These are phyloP conservation scores for Tetradesmus lagerheimii DNA, from an alignment of 139 green algal genomes.

Conservation along the genomic window DNA sequence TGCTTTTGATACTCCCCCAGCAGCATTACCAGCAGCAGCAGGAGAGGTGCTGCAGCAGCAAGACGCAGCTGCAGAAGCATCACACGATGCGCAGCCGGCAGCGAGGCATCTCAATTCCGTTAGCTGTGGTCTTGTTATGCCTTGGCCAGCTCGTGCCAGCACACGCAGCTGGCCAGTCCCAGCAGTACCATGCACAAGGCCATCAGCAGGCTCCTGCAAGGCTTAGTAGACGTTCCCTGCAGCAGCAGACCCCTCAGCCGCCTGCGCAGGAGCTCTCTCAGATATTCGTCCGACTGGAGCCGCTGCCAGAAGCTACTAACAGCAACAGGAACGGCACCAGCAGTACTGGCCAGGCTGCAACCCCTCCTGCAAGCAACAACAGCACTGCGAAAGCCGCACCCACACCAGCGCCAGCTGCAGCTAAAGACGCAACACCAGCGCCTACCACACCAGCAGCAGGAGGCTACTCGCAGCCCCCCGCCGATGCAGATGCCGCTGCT, in stretches of 20 bases:
- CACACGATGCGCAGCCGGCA: not conserved
- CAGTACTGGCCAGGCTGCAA: not conserved
- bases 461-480: no score
- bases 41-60: not conserved
- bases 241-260: not conserved
- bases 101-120: not conserved
- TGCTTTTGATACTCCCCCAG: no score
- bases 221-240: not conserved
- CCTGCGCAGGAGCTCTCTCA: not conserved
- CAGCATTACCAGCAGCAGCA: conserved; percentile 1
- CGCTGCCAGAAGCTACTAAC: not conserved
- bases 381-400: not conserved
- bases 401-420: not conserved
- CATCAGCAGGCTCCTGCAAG: not conserved
- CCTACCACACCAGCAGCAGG: not conserved
- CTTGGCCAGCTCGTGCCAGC: not conserved
- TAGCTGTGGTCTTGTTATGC: not conserved
- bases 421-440: no score
- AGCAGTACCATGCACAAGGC: not conserved
- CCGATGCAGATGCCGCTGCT: not conserved
- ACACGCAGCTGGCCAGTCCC: not conserved
- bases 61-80: not conserved
- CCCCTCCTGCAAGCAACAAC: not conserved
- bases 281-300: not conserved
- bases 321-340: not conserved